Evolutionary conservation across 2,329 filamentous ascomycete genomes (phyloP).

Genomic region (Acrocalymma vagum): DNA sequence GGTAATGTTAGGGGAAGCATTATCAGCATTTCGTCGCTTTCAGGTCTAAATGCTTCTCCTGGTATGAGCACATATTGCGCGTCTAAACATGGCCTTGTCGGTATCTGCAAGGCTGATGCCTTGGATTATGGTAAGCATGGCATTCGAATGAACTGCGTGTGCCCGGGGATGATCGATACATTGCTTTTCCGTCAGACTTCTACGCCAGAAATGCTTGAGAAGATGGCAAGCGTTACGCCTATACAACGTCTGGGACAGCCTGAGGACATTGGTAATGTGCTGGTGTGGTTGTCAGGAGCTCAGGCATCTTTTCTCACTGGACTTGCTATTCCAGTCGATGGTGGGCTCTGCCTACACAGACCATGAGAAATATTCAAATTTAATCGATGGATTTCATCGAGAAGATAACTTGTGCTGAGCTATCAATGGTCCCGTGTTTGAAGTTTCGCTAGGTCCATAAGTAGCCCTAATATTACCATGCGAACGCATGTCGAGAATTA

Average conservation of each 20-base stretch:
- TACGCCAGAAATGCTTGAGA: not conserved
- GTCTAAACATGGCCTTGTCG: not conserved
- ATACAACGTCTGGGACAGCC: not conserved
- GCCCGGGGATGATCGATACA: not conserved
- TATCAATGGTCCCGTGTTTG: no score
- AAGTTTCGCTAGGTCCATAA: no score
- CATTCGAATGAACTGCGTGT: not conserved
- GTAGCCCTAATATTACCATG: no score
- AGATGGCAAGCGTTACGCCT: not conserved
- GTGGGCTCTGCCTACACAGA: no score
- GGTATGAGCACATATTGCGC: not conserved
- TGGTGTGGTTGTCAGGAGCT: no score
- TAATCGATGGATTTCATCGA: no score
- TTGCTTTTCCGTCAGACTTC: not conserved
- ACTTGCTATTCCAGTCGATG: no score
- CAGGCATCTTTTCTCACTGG: no score
- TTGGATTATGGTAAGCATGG: not conserved
- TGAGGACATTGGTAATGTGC: not conserved
- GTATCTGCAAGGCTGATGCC: not conserved
- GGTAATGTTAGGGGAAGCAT: not conserved
- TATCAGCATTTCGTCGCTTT: not conserved
- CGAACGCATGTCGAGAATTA: no score
- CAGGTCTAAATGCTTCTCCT: not conserved
- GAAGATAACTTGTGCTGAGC: no score
- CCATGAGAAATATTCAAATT: no score